Base-by-base conservation (phyloP, 768 basidiomycete species). In the Stropharia rugosoannulata region DNA sequence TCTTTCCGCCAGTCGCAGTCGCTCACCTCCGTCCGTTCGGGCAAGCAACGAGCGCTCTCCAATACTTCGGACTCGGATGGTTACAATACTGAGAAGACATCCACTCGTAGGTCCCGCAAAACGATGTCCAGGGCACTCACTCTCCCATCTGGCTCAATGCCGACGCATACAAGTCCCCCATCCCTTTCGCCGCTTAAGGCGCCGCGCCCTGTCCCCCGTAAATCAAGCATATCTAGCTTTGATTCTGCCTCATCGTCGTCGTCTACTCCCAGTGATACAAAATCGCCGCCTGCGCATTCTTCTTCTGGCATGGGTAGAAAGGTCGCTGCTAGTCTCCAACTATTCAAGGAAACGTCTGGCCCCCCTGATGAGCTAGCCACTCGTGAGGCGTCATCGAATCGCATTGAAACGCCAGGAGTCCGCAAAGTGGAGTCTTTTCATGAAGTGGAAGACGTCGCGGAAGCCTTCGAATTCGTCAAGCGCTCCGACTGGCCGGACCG, bases 401-500 rank as follows among this genome's bases (percentile, higher is more conserved):
- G 65, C n/a, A 73, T 72, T 12, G 41, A 64, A 25, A 60, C 68
- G 18, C 59, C 66, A 16, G 59, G 64, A 6, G 58, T 52, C 29
- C 68, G 70, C 27, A 67, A 69, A 56, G 61, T 68, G 25, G 69
- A 71, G 29, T 68, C 74, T 7, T 72, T 73, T 27, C 70, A 74
- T 32, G 74, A 81, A 38, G 73, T 74, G 32, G 80, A 83, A 56
- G 84, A 89, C 42, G 80, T 82, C 22, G 81, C 87, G 58, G 80
- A 88, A 15, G 80, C 85, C 64, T 91, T 84, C 65, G 83, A 91
- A 74, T 91, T 90, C 62, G 88, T 92, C 45, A 91, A 90, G 66
- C 82, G 90, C 41, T 85, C 91, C 13, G 90, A 89, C 60, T 92
- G 91, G 91, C 89, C 87, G 1, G 89, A 90, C 68, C 82, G 87